Conservation (phyloP, 2,329 filamentous ascomycete species). For the Sclerotinia sclerotiorum region DNA sequence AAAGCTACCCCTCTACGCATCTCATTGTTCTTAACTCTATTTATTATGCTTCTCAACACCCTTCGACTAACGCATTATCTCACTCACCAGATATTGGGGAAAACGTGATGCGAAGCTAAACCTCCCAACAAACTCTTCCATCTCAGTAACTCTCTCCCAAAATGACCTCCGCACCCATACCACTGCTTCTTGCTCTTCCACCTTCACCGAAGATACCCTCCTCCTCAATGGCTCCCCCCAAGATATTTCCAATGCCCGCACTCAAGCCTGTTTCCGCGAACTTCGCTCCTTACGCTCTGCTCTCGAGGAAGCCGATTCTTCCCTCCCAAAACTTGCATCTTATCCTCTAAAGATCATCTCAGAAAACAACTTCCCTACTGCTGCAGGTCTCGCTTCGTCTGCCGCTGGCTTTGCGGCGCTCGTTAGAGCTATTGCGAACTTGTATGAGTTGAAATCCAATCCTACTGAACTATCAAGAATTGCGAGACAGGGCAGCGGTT, state of each 20-base stretch:
- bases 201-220: constrained; percentile 68
- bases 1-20: constrained; percentile 29
- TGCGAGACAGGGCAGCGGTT: constrained; percentile 90
- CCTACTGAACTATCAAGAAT: constrained; percentile 84
- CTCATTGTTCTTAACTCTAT: constrained; percentile 19
- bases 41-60: constrained; percentile 12
- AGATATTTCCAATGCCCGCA: constrained; percentile 83
- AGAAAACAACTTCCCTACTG: constrained; percentile 99
- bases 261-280: constrained; percentile 90
- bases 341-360: constrained; percentile 83
- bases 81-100: constrained; percentile 74
- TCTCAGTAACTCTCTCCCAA: constrained; percentile 95
- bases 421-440: constrained; percentile 83
- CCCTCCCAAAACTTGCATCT: constrained; percentile 77
- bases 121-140: constrained; percentile 94
- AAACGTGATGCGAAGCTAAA: constrained; percentile 94
- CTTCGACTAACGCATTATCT: constrained; percentile 26
- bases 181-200: constrained; percentile 82
- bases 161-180: constrained; percentile 92
- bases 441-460: constrained; percentile 81
- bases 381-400: constrained; percentile 79
- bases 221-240: constrained; percentile 81
- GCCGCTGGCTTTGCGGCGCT: constrained; percentile 69
- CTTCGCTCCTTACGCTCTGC: constrained; percentile 74
- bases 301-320: constrained; percentile 69